Evolutionary conservation across 192 early-diverging fungal genomes (phyloP), one percentile per base, ranked within the genome.

Genomic region (Jimgerdemannia lactiflua): DNA sequence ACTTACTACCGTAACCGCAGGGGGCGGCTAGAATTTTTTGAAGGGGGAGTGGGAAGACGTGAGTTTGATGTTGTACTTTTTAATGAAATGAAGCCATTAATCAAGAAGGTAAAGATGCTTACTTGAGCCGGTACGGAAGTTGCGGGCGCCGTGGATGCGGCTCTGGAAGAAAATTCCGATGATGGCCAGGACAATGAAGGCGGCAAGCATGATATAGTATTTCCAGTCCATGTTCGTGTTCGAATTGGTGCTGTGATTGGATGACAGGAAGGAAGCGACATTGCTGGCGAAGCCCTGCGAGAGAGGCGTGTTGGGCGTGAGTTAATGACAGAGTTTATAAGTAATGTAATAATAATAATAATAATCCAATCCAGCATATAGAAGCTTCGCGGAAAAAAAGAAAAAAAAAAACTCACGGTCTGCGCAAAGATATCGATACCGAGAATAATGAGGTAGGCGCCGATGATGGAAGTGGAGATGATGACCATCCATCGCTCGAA

Each of bases 391-490:
- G 1, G 29, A 29, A 29, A 29, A 29, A 29, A 29, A 29, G 1
- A 29, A 29, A 29, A 29, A 29, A 29, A 29, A 29, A 29, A 0
- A 29, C 29, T 29, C 29, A 29, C 29, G 29, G 92, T 91, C 39
- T 85, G 72, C 11, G 84, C 86, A 82, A 94, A 95, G 73, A 89
- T 87, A 78, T 95, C 94, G 54, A 94, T 89, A 42, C 94, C 94
- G 42, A 91, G 73, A 78, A 91, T 85, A 78, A 94, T 82, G 64
- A 87, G 85, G 79, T 91, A 94, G 18, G 94, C 85, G n/a, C 94
- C 94, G 73, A 90, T 87, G 20, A 94, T 80, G n/a, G 89, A 75
- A 9, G 94, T 94, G n/a, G 84, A 86, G 41, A 93, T 67, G 29
- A 93, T 91, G 54, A 94, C 77, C n/a, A 92, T 83, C 64, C 64